A percentile compares a stretch with the other conserved stretches of the same genome.
These are phyloP conservation scores for Chytriomyces sp. DNA, from an alignment of 192 early-diverging fungal genomes.

Conservation along the genomic window DNA sequence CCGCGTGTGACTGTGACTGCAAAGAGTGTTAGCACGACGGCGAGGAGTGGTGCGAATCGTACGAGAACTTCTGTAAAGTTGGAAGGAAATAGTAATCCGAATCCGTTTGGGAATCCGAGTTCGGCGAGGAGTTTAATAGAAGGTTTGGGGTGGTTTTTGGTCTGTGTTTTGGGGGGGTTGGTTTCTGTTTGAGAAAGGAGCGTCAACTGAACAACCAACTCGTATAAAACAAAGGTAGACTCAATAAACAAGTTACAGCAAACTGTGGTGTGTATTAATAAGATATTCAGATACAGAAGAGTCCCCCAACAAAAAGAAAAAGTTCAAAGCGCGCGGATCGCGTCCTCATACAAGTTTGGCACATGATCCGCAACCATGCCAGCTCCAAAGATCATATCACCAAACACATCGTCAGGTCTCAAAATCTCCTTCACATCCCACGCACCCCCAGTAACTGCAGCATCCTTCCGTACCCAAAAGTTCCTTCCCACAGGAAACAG, in stretches of 20 bases:
- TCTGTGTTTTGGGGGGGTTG: no score
- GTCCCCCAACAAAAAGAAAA: no score
- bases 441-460: background rate
- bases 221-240: no score
- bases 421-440: slow-evolving; percentile 34
- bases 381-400: slow-evolving; percentile 42
- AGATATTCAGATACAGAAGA: no score
- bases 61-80: background rate
- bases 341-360: slow-evolving; percentile 37
- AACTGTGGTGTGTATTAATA: no score
- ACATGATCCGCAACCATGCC: slow-evolving; percentile 40
- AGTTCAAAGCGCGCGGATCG: slow-evolving; percentile 10
- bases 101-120: background rate
- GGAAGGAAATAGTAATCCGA: background rate
- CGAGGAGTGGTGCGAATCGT: background rate
- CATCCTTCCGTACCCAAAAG: slow-evolving; percentile 41
- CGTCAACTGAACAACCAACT: no score
- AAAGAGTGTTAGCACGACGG: background rate
- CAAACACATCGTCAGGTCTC: slow-evolving; percentile 31
- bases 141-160: no score
- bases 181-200: no score
- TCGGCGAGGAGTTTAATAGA: background rate
- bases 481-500: slow-evolving; percentile 47
- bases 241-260: no score
- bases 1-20: background rate